These are phyloP conservation scores for Scheffersomyces stambukii DNA, from an alignment of 1,139 yeast genomes.

Conservation along the genomic window DNA sequence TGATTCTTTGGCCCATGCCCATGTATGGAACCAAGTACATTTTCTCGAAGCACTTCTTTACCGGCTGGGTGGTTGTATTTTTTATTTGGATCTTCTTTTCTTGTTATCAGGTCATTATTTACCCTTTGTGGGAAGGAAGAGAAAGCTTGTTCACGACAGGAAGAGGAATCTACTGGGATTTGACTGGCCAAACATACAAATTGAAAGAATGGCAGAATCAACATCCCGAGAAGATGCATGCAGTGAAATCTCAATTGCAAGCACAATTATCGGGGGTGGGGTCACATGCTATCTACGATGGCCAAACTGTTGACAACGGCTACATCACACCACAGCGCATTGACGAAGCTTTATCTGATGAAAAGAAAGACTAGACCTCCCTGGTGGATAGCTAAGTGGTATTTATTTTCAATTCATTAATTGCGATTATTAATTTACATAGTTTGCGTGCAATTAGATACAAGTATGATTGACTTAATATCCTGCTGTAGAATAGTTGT, in stretches of 20 bases:
- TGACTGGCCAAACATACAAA: conserved; percentile 68
- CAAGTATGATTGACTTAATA: too few relatives aligned
- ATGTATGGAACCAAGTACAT: conserved; percentile 75
- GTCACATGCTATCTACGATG: conserved; percentile 25
- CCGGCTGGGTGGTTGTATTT: conserved; percentile 79
- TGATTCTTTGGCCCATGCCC: conserved; percentile 84
- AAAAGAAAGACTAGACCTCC: conserved; percentile 17
- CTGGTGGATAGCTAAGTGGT: too few relatives aligned
- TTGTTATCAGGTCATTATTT: conserved; percentile 51
- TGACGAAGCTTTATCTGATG: conserved; percentile 22
- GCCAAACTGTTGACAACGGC: conserved; percentile 21
- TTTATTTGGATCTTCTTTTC: conserved; percentile 68
- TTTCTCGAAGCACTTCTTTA: conserved; percentile 67
- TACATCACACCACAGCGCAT: conserved; percentile 19
- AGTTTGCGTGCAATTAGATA: too few relatives aligned
- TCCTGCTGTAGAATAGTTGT: too few relatives aligned
- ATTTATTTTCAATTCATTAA: too few relatives aligned
- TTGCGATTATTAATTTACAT: too few relatives aligned
- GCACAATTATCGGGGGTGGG: conserved; percentile 29
- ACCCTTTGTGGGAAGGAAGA: conserved; percentile 68
- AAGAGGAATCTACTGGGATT: conserved; percentile 83
- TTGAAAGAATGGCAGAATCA: conserved; percentile 67
- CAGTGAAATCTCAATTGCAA: conserved; percentile 55
- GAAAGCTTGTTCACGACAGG: conserved; percentile 55
- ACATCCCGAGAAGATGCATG: conserved; percentile 68